A percentile compares a stretch with the other conserved stretches of the same genome.
phyloP scores from a whole-genome alignment of 2,329 filamentous ascomycete genomes.

The Penicillium sp. region DNA sequence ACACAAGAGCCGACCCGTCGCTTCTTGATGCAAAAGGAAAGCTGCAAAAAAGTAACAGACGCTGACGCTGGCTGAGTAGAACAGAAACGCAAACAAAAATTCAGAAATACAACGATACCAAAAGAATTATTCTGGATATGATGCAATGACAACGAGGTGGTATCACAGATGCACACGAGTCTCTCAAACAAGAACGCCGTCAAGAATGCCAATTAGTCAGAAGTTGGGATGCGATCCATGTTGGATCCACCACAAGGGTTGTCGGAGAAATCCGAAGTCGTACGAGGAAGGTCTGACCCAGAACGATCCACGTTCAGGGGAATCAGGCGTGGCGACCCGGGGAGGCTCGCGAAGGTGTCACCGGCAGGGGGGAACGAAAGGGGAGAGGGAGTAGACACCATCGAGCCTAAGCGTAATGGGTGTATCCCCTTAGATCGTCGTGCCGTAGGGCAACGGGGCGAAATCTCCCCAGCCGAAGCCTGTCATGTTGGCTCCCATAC shows the following conservation, averaged over 20 bases:
- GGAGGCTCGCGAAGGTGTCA: slow-evolving; percentile 9
- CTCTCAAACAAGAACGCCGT: slow-evolving; percentile 53
- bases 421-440: slow-evolving; percentile 66
- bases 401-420: slow-evolving; percentile 33
- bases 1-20: slow-evolving; percentile 50
- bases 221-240: slow-evolving; percentile 30
- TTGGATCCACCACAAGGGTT: slow-evolving; percentile 6
- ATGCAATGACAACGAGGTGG: slow-evolving; percentile 40
- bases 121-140: slow-evolving; percentile 28
- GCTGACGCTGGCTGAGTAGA: slow-evolving; percentile 53
- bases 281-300: slow-evolving; percentile 12
- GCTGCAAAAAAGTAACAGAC: slow-evolving; percentile 38
- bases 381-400: slow-evolving; percentile 23
- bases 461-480: slow-evolving; percentile 83
- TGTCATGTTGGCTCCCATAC: slow-evolving; percentile 72
- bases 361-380: not conserved
- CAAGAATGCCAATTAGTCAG: slow-evolving; percentile 54
- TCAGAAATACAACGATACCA: slow-evolving; percentile 38
- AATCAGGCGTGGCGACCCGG: slow-evolving; percentile 3
- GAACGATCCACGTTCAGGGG: slow-evolving; percentile 22
- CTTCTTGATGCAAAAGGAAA: slow-evolving; percentile 44
- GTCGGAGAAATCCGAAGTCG: slow-evolving; percentile 40
- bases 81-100: slow-evolving; percentile 38
- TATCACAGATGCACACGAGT: slow-evolving; percentile 47
- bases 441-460: slow-evolving; percentile 62